Percentiles rank a stretch among this genome's conserved stretches.
Evolutionary conservation across 2,329 filamentous ascomycete species (phyloP).

Genomic region (Cercospora zeina): DNA sequence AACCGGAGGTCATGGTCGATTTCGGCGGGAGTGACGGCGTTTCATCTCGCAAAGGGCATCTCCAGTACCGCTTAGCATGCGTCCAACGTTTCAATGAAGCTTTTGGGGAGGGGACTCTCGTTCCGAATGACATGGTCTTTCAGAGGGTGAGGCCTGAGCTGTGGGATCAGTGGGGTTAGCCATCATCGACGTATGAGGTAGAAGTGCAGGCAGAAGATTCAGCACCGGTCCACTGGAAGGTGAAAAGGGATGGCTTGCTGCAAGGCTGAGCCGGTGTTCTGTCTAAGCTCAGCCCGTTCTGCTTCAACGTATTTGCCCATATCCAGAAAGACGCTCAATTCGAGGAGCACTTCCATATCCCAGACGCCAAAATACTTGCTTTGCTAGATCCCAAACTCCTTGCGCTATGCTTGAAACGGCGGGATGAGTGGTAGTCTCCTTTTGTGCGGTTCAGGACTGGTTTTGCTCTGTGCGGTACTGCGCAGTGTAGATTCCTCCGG

Average conservation of each 20-base stretch:
- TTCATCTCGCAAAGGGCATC: background rate
- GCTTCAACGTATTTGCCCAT: background rate
- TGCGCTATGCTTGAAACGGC: conserved; percentile 1
- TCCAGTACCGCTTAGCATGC: background rate
- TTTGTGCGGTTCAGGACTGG: too few relatives aligned
- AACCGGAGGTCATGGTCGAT: background rate
- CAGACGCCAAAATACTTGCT: background rate
- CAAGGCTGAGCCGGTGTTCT: background rate
- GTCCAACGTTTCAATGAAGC: background rate
- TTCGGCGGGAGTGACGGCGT: background rate
- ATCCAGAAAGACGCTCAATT: background rate
- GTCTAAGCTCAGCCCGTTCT: background rate
- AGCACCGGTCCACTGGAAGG: background rate
- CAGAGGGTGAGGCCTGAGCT: background rate
- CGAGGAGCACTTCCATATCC: background rate
- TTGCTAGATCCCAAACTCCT: background rate
- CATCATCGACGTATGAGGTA: background rate
- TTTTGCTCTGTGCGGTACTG: background rate
- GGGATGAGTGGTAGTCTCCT: background rate
- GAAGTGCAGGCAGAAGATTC: background rate
- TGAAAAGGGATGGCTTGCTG: background rate
- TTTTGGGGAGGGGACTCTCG: background rate
- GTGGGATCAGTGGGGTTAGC: background rate
- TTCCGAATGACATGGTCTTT: background rate
- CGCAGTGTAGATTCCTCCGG: background rate